Conservation (phyloP, 371 early-diverging fungal genomes). For the Mucor sp. region DNA sequence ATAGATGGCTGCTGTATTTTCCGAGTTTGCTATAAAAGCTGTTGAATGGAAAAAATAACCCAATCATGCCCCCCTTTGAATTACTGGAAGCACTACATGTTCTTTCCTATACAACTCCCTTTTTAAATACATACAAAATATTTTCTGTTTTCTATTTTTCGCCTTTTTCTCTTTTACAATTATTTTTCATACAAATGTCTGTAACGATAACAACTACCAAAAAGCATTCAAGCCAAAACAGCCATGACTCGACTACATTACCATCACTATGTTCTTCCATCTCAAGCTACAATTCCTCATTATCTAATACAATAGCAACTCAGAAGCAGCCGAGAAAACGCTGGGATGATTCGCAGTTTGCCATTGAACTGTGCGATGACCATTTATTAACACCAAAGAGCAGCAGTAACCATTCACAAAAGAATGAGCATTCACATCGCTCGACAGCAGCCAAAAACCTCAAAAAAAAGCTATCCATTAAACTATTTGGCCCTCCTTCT, state of each 20-base stretch:
- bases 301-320: background rate
- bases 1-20: background rate
- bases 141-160: background rate
- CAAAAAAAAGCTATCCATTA: background rate
- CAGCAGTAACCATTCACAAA: background rate
- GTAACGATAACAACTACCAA: background rate
- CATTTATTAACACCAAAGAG: background rate
- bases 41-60: background rate
- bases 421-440: background rate
- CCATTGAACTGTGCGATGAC: conserved; percentile 29
- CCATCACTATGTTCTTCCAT: conserved; percentile 12
- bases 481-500: background rate
- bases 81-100: background rate
- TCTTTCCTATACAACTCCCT: background rate
- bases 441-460: background rate
- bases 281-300: conserved; percentile 13
- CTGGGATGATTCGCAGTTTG: conserved; percentile 36
- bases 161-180: background rate
- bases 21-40: background rate
- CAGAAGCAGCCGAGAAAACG: conserved; percentile 11
- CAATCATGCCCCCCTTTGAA: background rate
- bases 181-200: conserved; percentile 2
- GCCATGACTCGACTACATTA: conserved; percentile 11
- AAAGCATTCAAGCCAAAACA: conserved; percentile 10
- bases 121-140: background rate